Evolutionary conservation across 352 stramenopile species (phyloP).

Genomic region (Phytopythium litorale): DNA sequence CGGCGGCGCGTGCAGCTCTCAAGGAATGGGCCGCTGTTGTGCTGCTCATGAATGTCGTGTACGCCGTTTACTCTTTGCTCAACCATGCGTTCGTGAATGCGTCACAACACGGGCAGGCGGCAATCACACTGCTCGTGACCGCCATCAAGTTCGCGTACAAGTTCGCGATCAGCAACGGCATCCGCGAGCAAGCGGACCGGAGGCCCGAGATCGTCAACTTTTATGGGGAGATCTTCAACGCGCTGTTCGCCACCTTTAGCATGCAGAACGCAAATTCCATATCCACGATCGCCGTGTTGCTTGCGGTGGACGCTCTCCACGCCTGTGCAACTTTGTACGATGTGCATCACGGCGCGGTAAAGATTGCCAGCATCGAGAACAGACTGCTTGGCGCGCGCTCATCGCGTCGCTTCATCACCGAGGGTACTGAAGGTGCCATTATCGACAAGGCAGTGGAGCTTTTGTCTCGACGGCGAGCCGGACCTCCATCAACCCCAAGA

Average conservation of each 20-base stretch:
- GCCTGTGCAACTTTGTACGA: slow-evolving; percentile 16
- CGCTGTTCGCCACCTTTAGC: slow-evolving; percentile 18
- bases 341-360: not conserved
- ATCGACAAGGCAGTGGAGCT: not conserved
- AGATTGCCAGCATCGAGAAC: not conserved
- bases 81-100: not conserved
- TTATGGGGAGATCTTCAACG: slow-evolving; percentile 18
- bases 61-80: not conserved
- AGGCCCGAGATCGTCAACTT: slow-evolving; percentile 17
- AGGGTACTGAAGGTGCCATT: not conserved
- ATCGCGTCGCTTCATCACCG: not conserved
- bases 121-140: not conserved
- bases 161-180: not conserved
- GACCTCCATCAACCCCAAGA: not conserved
- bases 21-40: not conserved
- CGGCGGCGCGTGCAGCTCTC: not conserved
- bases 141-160: not conserved
- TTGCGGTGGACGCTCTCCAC: slow-evolving; percentile 18
- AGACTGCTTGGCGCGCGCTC: not conserved
- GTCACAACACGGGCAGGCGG: not conserved
- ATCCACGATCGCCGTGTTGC: slow-evolving; percentile 17
- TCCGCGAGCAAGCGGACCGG: slow-evolving; percentile 8
- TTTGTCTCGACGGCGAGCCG: not conserved
- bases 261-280: slow-evolving; percentile 26
- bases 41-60: not conserved